Evolutionary conservation across 305 asterid species (phyloP).

Genomic region (Fraxinus ornus): DNA sequence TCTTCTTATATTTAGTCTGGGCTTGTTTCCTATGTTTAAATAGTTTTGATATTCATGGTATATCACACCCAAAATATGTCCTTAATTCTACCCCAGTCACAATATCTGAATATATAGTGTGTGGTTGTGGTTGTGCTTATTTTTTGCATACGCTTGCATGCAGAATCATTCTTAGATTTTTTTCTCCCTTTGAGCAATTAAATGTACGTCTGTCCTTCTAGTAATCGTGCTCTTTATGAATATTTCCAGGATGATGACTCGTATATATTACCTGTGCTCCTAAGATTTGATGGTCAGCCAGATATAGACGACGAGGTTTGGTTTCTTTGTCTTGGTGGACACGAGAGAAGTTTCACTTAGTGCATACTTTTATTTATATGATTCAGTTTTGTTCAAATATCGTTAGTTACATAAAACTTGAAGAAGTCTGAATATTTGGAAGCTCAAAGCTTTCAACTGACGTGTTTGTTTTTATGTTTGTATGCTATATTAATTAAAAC

Average conservation of each 20-base stretch:
- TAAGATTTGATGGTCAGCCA: slow-evolving; percentile 90
- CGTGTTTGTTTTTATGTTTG: neutral
- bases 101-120: neutral
- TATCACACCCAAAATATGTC: slow-evolving; percentile 8
- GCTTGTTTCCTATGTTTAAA: neutral
- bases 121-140: neutral
- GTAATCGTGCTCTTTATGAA: slow-evolving; percentile 25
- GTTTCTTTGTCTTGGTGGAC: slow-evolving; percentile 10
- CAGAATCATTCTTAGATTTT: neutral
- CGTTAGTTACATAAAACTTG: slow-evolving; percentile 1
- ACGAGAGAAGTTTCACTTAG: slow-evolving; percentile 8
- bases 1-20: slow-evolving; percentile 4
- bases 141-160: neutral
- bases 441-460: neutral
- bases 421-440: slow-evolving; percentile 10
- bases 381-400: neutral
- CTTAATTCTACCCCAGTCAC: neutral
- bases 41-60: neutral
- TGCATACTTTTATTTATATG: neutral
- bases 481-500: neutral
- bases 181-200: neutral
- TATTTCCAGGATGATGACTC: slow-evolving; percentile 82
- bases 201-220: neutral
- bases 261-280: slow-evolving; percentile 84
- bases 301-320: slow-evolving; percentile 93